Percentiles rank a stretch among this genome's conserved stretches.
These are phyloP conservation scores for Sporisorium sorghi DNA, from an alignment of 1,284 basidiomycete genomes.

Conservation along the genomic window DNA sequence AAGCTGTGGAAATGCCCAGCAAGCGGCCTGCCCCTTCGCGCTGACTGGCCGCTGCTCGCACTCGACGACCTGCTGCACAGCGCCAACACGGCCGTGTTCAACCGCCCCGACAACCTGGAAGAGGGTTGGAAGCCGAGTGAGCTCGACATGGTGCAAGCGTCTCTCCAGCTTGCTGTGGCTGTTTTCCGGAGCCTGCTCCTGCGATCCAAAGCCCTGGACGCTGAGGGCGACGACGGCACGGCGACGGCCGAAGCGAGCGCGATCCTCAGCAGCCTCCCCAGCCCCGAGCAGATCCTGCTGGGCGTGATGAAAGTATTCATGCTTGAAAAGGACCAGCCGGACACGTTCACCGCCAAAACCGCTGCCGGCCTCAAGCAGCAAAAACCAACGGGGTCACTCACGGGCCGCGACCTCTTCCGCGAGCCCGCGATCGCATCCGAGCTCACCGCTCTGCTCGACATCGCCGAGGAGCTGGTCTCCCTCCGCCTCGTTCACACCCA, in stretches of 20 bases:
- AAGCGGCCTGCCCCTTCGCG: conserved; percentile 76
- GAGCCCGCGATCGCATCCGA: conserved; percentile 75
- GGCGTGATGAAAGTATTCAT: conserved; percentile 92
- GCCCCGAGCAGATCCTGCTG: conserved; percentile 71
- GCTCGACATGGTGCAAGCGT: conserved; percentile 79
- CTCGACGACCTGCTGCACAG: conserved; percentile 80
- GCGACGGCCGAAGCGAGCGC: conserved; percentile 12
- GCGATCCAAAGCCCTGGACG: not conserved
- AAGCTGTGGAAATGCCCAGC: conserved; percentile 70
- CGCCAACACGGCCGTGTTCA: conserved; percentile 59
- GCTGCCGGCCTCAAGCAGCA: conserved; percentile 20
- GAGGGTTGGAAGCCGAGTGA: conserved; percentile 83
- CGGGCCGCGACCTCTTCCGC: conserved; percentile 77
- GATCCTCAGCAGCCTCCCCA: conserved; percentile 30
- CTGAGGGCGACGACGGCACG: not conserved
- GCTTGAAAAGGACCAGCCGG: conserved; percentile 74
- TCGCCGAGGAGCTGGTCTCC: conserved; percentile 39
- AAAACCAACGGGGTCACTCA: conserved; percentile 43
- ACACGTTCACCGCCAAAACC: conserved; percentile 31
- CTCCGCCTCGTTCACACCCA: conserved; percentile 12
- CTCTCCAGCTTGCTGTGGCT: conserved; percentile 75
- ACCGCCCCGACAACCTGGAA: conserved; percentile 79
- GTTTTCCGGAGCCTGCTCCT: conserved; percentile 37
- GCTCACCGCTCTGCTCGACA: conserved; percentile 72
- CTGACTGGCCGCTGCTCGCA: conserved; percentile 80